Conservation (phyloP, 2,329 filamentous ascomycete genomes). For the Cladophialophora chaetospira region DNA sequence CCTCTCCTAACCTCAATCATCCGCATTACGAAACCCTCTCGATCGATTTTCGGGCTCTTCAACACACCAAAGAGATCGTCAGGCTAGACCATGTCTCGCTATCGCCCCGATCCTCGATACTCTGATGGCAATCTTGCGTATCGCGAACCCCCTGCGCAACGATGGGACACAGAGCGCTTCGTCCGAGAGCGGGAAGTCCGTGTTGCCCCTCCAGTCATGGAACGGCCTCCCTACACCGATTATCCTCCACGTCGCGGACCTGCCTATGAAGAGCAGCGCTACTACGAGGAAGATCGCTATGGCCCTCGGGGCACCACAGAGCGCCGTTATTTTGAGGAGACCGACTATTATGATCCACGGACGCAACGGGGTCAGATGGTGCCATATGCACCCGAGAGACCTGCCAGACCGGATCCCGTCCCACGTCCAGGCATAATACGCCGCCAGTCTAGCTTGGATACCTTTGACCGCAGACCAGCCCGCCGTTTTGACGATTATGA, state of each 20-base stretch:
- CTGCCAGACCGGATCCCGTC: conserved; percentile 54
- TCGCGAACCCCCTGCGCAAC: conserved; percentile 32
- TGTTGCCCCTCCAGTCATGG: conserved; percentile 34
- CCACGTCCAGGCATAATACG: conserved; percentile 70
- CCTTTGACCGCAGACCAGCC: conserved; percentile 75
- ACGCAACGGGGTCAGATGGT: conserved; percentile 54
- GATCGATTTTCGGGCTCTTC: neutral
- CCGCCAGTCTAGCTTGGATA: conserved; percentile 86
- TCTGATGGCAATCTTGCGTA: conserved; percentile 31
- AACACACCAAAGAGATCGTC: neutral
- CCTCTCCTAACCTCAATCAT: neutral
- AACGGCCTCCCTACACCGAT: conserved; percentile 29
- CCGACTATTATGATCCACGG: conserved; percentile 43
- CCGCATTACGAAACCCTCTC: no score
- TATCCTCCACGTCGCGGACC: conserved; percentile 37
- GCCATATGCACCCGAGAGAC: conserved; percentile 59
- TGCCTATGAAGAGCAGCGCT: conserved; percentile 44
- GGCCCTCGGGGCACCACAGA: conserved; percentile 46
- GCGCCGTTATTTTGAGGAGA: conserved; percentile 41
- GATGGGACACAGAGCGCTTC: conserved; percentile 47
- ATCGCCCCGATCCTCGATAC: conserved; percentile 27
- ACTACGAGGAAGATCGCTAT: conserved; percentile 45
- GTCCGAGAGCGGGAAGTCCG: conserved; percentile 48
- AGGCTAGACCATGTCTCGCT: conserved; percentile 29
- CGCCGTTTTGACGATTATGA: conserved; percentile 51